Conservation (phyloP, 1,284 basidiomycete genomes). For the Sparassis latifolia region DNA sequence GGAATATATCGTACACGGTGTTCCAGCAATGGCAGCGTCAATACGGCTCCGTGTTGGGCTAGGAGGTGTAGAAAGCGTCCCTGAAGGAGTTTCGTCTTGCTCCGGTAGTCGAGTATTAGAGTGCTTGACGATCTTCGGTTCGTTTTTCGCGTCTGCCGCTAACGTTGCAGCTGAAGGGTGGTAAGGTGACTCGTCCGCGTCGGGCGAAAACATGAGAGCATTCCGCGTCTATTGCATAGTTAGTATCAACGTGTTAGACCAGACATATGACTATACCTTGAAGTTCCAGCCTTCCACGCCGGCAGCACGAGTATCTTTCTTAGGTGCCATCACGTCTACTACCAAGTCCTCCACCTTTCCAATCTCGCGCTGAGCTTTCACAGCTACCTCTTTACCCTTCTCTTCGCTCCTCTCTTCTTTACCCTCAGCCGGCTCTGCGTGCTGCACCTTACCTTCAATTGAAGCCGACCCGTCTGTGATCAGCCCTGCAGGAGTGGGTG, state of each 20-base stretch:
- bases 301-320: constrained; percentile 62
- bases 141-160: constrained; percentile 33
- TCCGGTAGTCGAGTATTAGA: constrained; percentile 75
- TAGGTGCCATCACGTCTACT: constrained; percentile 68
- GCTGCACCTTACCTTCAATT: constrained; percentile 22
- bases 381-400: constrained; percentile 13
- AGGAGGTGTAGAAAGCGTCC: constrained; percentile 56
- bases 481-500: constrained; percentile 44
- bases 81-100: constrained; percentile 43
- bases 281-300: constrained; percentile 83
- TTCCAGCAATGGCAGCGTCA: constrained; percentile 83
- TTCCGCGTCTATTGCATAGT: constrained; percentile 64
- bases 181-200: constrained; percentile 82
- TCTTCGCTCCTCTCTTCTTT: constrained; percentile 7
- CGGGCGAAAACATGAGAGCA: constrained; percentile 88
- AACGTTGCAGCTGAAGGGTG: constrained; percentile 33
- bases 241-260: constrained; percentile 2
- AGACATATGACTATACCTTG: constrained; percentile 49
- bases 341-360: constrained; percentile 22
- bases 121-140: constrained; percentile 68
- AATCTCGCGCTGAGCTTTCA: constrained; percentile 27
- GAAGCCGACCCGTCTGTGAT: constrained; percentile 37
- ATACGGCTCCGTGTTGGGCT: constrained; percentile 86
- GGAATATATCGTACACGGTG: constrained; percentile 44
- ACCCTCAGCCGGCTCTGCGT: constrained; percentile 13